Percentiles rank a stretch among this genome's conserved stretches.
Conservation (phyloP, 2,329 filamentous ascomycete genomes). For the Colletotrichum sp. region DNA sequence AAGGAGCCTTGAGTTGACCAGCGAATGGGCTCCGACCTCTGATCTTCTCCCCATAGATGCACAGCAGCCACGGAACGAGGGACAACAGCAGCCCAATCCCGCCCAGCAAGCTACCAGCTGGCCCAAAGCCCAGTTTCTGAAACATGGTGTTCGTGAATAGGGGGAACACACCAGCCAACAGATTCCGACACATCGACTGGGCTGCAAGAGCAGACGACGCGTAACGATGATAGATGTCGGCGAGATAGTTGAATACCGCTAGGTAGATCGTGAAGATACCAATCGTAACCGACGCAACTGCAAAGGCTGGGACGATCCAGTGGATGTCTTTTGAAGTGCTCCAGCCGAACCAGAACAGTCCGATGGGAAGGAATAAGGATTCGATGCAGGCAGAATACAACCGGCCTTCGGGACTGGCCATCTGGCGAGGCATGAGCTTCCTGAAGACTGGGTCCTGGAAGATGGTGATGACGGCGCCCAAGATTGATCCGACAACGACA, state of each 20-base stretch:
- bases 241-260: constrained; percentile 72
- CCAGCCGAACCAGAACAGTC: constrained; percentile 76
- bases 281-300: constrained; percentile 67
- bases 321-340: constrained; percentile 54
- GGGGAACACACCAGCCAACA: constrained; percentile 69
- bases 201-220: constrained; percentile 71
- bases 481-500: constrained; percentile 39
- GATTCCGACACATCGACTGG: constrained; percentile 70
- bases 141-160: constrained; percentile 57
- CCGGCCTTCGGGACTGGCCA: constrained; percentile 59
- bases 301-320: constrained; percentile 70
- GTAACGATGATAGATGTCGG: constrained; percentile 71
- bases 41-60: constrained; percentile 68
- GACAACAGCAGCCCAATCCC: constrained; percentile 58
- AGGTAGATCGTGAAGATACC: constrained; percentile 74
- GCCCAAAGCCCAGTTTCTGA: constrained; percentile 59
- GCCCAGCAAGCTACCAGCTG: constrained; percentile 68
- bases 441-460: constrained; percentile 62
- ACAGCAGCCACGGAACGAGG: constrained; percentile 69
- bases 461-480: constrained; percentile 61
- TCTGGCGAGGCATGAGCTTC: constrained; percentile 39
- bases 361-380: constrained; percentile 66
- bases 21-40: constrained; percentile 68
- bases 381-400: constrained; percentile 69
- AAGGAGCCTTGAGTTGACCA: neutral